Conservation (phyloP, 2,329 filamentous ascomycete species). For the Aspergillus tubingensis region DNA sequence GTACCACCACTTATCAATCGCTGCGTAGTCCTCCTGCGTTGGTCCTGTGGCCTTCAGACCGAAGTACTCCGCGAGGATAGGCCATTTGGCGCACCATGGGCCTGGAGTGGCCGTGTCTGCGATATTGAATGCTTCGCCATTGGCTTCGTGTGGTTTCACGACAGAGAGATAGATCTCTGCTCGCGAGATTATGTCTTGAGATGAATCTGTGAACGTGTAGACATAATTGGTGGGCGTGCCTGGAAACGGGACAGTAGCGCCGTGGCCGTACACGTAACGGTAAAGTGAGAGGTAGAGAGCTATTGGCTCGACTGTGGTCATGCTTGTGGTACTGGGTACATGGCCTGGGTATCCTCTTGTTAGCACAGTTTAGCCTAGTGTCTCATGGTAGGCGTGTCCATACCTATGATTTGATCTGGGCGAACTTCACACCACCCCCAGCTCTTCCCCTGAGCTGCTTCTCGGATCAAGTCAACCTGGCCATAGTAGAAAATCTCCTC, state of each 20-base stretch:
- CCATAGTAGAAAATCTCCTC: conserved; percentile 52
- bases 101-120: conserved; percentile 23
- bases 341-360: conserved; percentile 33
- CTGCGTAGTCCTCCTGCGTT: conserved; percentile 8
- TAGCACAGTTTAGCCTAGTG: background rate
- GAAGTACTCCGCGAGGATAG: conserved; percentile 23
- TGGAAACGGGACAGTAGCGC: conserved; percentile 39
- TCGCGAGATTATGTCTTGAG: conserved; percentile 34
- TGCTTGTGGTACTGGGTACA: conserved; percentile 48
- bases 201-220: conserved; percentile 39
- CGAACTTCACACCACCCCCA: conserved; percentile 51
- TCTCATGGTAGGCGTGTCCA: background rate
- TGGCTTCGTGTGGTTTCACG: conserved; percentile 15
- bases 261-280: conserved; percentile 39
- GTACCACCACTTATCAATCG: conserved; percentile 25
- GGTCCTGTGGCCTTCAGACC: conserved; percentile 21
- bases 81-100: conserved; percentile 24
- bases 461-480: conserved; percentile 46
- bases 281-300: conserved; percentile 43
- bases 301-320: conserved; percentile 46
- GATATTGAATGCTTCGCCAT: conserved; percentile 28
- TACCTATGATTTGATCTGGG: conserved; percentile 45
- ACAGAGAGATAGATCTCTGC: conserved; percentile 31
- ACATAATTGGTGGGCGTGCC: conserved; percentile 38
- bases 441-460: conserved; percentile 38